A percentile compares a stretch with the other conserved stretches of the same genome.
Evolutionary conservation across 23 red algal species (phyloP).

Genomic region (Gracilaria vermiculophylla): DNA sequence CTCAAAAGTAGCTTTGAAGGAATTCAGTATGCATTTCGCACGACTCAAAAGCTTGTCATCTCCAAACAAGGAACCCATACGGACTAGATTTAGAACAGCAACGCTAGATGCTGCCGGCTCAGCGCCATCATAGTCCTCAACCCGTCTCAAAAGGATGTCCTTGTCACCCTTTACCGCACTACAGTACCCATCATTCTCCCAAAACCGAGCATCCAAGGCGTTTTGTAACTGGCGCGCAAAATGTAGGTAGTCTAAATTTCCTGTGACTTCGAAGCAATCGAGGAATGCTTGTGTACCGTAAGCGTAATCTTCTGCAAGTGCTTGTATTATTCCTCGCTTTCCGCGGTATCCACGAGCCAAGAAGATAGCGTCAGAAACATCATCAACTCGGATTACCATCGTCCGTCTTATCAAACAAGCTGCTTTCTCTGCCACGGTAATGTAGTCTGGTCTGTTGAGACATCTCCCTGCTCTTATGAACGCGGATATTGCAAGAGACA

Average conservation of each 20-base stretch:
- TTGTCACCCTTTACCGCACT: slow-evolving; percentile 41
- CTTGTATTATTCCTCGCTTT: slow-evolving; percentile 48
- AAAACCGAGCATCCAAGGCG: slow-evolving; percentile 68
- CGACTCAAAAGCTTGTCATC: slow-evolving; percentile 12
- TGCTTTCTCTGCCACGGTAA: slow-evolving; percentile 51
- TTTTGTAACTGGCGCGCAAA: slow-evolving; percentile 74
- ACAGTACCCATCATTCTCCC: slow-evolving; percentile 72
- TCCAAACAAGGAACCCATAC: slow-evolving; percentile 63
- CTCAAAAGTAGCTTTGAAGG: slow-evolving; percentile 58
- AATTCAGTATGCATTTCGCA: slow-evolving; percentile 17
- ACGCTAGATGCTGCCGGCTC: slow-evolving; percentile 73
- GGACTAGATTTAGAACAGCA: slow-evolving; percentile 64
- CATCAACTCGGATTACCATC: slow-evolving; percentile 56
- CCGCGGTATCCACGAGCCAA: slow-evolving; percentile 60
- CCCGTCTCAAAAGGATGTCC: slow-evolving; percentile 62
- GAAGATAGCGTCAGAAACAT: slow-evolving; percentile 25
- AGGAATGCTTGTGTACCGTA: slow-evolving; percentile 68
- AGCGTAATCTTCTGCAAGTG: slow-evolving; percentile 80
- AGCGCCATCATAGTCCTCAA: slow-evolving; percentile 82
- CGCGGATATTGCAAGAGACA: slow-evolving; percentile 49
- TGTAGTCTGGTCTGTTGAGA: slow-evolving; percentile 52
- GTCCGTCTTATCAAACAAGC: slow-evolving; percentile 34
- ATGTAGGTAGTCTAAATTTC: slow-evolving; percentile 43
- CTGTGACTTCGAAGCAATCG: slow-evolving; percentile 69
- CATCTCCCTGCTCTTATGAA: slow-evolving; percentile 48